These are phyloP conservation scores for Daldinia grandis DNA, from an alignment of 495 filamentous ascomycete genomes.

Conservation along the genomic window DNA sequence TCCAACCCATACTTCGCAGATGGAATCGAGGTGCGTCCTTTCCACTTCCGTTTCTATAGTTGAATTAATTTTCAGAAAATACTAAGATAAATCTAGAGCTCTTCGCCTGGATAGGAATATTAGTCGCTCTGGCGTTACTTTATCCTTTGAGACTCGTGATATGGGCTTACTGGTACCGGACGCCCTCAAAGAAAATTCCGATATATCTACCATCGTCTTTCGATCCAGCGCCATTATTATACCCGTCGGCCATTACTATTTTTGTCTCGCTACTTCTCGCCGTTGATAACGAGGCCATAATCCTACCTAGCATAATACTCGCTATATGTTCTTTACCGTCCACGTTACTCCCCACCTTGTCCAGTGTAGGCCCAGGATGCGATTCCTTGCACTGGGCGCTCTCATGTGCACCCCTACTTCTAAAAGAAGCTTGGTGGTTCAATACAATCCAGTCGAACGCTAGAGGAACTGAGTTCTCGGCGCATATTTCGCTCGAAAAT, in stretches of 20 bases:
- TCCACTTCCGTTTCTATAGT: conserved; percentile 4
- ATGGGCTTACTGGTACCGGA: conserved; percentile 53
- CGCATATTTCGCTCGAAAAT: conserved; percentile 62
- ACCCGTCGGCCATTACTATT: conserved; percentile 79
- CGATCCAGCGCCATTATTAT: conserved; percentile 90
- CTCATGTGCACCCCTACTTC: conserved; percentile 67
- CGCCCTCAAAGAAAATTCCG: conserved; percentile 48
- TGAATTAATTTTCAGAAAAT: conserved; percentile 15
- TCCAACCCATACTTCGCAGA: conserved; percentile 44
- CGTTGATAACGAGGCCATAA: conserved; percentile 58
- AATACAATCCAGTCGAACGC: background rate
- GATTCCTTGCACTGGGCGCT: conserved; percentile 77
- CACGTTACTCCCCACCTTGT: conserved; percentile 69
- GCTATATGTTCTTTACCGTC: conserved; percentile 80
- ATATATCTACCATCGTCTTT: conserved; percentile 73
- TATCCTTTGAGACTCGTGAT: conserved; percentile 58
- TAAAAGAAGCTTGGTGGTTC: conserved; percentile 15
- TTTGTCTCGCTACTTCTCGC: conserved; percentile 81
- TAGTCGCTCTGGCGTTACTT: conserved; percentile 44
- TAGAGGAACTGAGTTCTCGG: background rate
- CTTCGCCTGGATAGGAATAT: conserved; percentile 25
- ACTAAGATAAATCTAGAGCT: conserved; percentile 45
- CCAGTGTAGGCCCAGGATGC: conserved; percentile 38
- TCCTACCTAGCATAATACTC: conserved; percentile 83
- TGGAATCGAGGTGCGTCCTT: conserved; percentile 50